Evolutionary conservation across 495 filamentous ascomycete genomes (phyloP), one percentile per base, ranked within the genome.

Genomic region (Penicillium maclennaniae): DNA sequence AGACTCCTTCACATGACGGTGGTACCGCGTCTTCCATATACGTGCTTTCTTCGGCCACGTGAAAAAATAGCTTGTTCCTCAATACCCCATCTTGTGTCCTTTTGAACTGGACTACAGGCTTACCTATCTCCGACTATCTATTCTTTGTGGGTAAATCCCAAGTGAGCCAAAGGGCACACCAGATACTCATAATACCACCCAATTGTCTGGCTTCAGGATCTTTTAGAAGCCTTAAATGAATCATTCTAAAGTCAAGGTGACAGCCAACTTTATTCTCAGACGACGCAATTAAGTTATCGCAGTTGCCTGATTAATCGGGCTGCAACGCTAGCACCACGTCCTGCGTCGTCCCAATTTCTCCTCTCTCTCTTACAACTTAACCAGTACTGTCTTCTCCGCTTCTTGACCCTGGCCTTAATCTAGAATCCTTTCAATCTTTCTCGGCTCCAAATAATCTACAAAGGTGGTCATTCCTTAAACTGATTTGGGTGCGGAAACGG

Each of bases 201-300:
- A 19, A 37, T 41, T 21, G 17, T 16, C 47, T 41, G 47, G 47
- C 47, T 49, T 16, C 28, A 23, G 47, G 21, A 27, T 49, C 23
- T 41, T 28, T 37, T 20, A 49, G 20, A 34, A 21, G 36, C 26
- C 23, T 27, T 15, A 49, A 16, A 20, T 26, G 25, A 20, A 49
- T 17, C 8, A 17, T 10, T 7, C 9, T 6, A 31, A 31, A 1
- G 1, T 8, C 7, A 7, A 31, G 7, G 10, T 31, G 27, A 12
- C 27, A 31, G 9, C 4, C 27, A 31, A 7, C 26, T 31, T 31
- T 31, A 7, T 31, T 12, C 27, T 31, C 10, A 1, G 27, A 31
- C 27, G 26, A 28, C 10, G 27, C 9, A 31, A 12, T 34, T 34
- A 34, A 12, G 14, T 34, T 4, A 14, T 34, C 8, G 31, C 15